Percentiles rank a stretch among this genome's conserved stretches.
phyloP scores from a whole-genome alignment of 2,329 filamentous ascomycete species.

The Botrytis paeoniae region DNA sequence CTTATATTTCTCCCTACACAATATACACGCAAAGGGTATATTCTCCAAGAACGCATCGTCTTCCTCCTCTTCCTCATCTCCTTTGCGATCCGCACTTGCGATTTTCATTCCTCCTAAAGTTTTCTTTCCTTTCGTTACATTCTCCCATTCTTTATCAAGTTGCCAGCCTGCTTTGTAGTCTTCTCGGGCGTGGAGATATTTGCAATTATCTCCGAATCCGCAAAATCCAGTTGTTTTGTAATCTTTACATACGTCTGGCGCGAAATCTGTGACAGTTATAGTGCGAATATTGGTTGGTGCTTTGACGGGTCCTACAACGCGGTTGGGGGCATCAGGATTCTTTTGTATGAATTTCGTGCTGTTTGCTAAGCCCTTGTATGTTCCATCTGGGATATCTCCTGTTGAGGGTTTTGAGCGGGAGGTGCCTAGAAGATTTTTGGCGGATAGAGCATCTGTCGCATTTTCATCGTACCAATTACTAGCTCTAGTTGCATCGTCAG shows the following conservation, averaged over 20 bases:
- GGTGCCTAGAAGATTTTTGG: constrained; percentile 57
- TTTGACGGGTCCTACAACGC: constrained; percentile 80
- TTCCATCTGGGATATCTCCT: constrained; percentile 52
- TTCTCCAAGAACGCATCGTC: constrained; percentile 37
- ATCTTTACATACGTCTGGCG: constrained; percentile 93
- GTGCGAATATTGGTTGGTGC: constrained; percentile 86
- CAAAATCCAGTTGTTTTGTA: constrained; percentile 72
- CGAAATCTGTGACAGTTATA: constrained; percentile 85
- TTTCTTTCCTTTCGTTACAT: constrained; percentile 69
- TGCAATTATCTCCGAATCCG: constrained; percentile 57
- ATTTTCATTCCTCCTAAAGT: constrained; percentile 53
- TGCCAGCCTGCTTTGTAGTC: constrained; percentile 94
- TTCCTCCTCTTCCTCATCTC: constrained; percentile 43
- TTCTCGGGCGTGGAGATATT: constrained; percentile 72
- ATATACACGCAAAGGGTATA: constrained; percentile 39
- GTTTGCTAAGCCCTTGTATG: constrained; percentile 73
- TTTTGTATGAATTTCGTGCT: constrained; percentile 72
- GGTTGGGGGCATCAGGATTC: constrained; percentile 69
- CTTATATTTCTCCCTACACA: constrained; percentile 41
- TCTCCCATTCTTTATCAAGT: constrained; percentile 91
- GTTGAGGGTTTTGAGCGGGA: constrained; percentile 44
- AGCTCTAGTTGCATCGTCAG: constrained; percentile 86
- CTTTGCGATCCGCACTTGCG: constrained; percentile 36
- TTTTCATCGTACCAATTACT: constrained; percentile 86
- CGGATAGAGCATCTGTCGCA: constrained; percentile 39